Conservation (phyloP, 106 monocot genomes). For the Dactylorhiza incarnata region DNA sequence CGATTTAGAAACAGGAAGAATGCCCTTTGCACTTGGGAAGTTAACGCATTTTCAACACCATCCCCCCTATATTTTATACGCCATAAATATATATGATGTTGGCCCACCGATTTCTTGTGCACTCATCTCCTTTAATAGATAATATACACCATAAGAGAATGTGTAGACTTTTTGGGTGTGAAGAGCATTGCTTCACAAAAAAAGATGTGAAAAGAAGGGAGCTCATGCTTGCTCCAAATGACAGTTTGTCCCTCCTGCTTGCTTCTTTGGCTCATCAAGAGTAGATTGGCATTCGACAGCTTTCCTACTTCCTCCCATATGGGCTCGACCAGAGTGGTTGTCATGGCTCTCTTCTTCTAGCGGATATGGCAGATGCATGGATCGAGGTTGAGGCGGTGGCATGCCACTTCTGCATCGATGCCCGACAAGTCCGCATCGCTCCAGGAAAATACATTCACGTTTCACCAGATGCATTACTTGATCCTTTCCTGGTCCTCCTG, state of each 20-base stretch:
- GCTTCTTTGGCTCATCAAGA: slow-evolving; percentile 72
- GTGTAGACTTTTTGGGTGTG: neutral
- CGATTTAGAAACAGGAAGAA: neutral
- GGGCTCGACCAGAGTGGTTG: too few species aligned
- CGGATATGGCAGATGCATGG: too few species aligned
- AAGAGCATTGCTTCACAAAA: neutral
- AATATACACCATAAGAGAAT: neutral
- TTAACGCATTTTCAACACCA: neutral
- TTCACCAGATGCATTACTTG: too few species aligned
- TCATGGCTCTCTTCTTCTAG: too few species aligned
- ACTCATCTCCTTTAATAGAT: neutral
- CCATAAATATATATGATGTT: neutral
- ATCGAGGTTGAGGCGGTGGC: too few species aligned
- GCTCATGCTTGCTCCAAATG: neutral
- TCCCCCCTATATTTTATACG: neutral
- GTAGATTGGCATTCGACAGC: slow-evolving; percentile 74
- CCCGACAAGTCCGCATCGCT: too few species aligned
- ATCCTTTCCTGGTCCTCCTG: too few species aligned
- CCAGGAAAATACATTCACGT: too few species aligned
- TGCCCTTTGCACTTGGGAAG: neutral
- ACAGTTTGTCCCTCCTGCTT: slow-evolving; percentile 82
- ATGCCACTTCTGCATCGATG: too few species aligned
- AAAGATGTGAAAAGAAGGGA: neutral
- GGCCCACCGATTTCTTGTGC: neutral
- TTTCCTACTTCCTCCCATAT: too few species aligned